Base-by-base conservation (phyloP, 2,329 filamentous ascomycete genomes). In the Arthrobotrys megalospora region DNA sequence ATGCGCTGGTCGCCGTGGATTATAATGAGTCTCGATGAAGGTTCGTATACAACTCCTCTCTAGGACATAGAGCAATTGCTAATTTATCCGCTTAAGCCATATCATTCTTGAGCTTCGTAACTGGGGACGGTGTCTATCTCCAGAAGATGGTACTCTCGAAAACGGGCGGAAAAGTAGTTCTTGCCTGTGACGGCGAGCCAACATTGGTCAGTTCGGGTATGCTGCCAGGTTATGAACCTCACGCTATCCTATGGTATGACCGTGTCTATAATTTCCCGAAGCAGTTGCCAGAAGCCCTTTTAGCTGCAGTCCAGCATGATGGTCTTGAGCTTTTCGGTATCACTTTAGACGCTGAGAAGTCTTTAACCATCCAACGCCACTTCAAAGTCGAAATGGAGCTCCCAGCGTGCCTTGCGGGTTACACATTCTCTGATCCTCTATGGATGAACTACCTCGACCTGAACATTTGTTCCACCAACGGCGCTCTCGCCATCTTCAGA, bases 1-100 rank as follows among this genome's bases (percentile, higher is more conserved):
- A 72, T 78, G 75, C 24, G 67, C 53, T 78, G 75, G 75, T 78
- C 75, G 6, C 75, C 75, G 2, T 78, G 75, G 75, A 47, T 78
- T 62, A 64, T 64, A 34, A n/a, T 72, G 21, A 48, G 52, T 38
- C 62, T 62, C 12, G 45, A 21, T 6, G 67, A 78, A 64, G 75
- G 75, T 78, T 34, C 3, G 50, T 28, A 24, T 16, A 12, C 6
- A 7, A 12, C 5, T 12, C 1, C 36, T 28, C 52, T 1, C 5
- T 5, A 11, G n/a, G 12, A n/a, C 16, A 12, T 2, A 14, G 6
- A 32, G 4, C 10, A 3, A 12, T 21, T 58, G 24, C 48, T 76
- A 55, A 65, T 14, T 8, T 41, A 10, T 28, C 24, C 24, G 5
- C 10, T 1, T 32, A 19, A 78, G 75, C 47, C 14, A 50, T 78